These are phyloP conservation scores for Barbatosphaeria neglecta DNA, from an alignment of 495 filamentous ascomycete genomes.

Conservation along the genomic window DNA sequence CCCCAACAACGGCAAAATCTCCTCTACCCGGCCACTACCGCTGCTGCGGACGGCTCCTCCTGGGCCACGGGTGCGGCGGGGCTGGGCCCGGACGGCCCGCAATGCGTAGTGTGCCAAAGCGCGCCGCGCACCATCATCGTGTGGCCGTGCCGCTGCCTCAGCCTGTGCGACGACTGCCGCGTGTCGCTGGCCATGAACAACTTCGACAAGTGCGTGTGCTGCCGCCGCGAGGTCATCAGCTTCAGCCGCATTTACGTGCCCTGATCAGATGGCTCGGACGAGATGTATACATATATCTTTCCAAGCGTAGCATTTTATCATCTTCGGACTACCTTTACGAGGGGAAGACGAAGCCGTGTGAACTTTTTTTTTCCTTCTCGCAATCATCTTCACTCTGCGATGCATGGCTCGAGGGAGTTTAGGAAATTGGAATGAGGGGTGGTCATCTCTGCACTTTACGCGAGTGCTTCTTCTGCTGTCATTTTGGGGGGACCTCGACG, in stretches of 20 bases:
- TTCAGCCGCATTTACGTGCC: conserved; percentile 89
- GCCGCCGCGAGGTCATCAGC: conserved; percentile 71
- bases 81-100: conserved; percentile 63
- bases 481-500: background rate
- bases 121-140: conserved; percentile 81
- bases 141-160: conserved; percentile 93
- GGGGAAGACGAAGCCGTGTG: too few relatives aligned
- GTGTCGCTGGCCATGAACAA: conserved; percentile 94
- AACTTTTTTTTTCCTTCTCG: too few relatives aligned
- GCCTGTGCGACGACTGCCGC: conserved; percentile 87
- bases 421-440: too few relatives aligned
- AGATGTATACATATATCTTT: too few relatives aligned
- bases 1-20: background rate
- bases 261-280: conserved; percentile 26
- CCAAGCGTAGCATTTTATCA: too few relatives aligned
- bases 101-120: conserved; percentile 88
- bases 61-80: conserved; percentile 61
- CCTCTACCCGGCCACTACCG: background rate
- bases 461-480: too few relatives aligned
- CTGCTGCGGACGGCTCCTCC: conserved; percentile 14
- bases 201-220: conserved; percentile 90
- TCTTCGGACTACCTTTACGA: too few relatives aligned
- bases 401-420: too few relatives aligned
- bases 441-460: too few relatives aligned
- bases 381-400: too few relatives aligned